These are phyloP conservation scores for Hansenula sp. DNA, from an alignment of 1,139 yeast species.

Conservation along the genomic window DNA sequence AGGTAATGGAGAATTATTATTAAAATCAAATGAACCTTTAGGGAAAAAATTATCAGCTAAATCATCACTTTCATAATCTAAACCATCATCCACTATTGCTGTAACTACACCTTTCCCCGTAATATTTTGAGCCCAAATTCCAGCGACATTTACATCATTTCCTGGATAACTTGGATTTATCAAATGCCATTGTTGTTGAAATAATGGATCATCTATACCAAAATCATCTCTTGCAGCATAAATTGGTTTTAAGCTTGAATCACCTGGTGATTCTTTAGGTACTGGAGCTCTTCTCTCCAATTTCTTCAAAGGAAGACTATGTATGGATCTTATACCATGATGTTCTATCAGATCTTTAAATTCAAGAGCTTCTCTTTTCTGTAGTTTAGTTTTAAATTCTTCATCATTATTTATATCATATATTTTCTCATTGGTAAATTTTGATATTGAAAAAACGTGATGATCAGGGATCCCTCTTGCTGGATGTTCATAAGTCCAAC, in stretches of 20 bases:
- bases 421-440: conserved; percentile 19
- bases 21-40: conserved; percentile 89
- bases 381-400: conserved; percentile 20
- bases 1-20: conserved; percentile 71
- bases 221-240: conserved; percentile 48
- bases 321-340: conserved; percentile 38
- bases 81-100: conserved; percentile 92
- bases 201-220: conserved; percentile 74
- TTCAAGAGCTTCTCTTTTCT: conserved; percentile 23
- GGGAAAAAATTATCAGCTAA: conserved; percentile 64
- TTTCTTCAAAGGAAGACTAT: conserved; percentile 43
- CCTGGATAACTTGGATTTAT: conserved; percentile 70
- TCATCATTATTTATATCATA: conserved; percentile 17
- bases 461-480: conserved; percentile 55
- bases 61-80: conserved; percentile 77
- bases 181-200: conserved; percentile 86
- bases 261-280: conserved; percentile 22
- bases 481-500: conserved; percentile 52
- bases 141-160: conserved; percentile 81
- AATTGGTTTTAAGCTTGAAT: conserved; percentile 41
- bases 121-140: conserved; percentile 77
- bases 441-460: conserved; percentile 55
- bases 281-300: conserved; percentile 44
- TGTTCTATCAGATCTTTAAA: neutral
- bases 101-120: conserved; percentile 82